Conservation (phyloP, 2,329 filamentous ascomycete genomes). For the Acephala macrosclerotiorum region DNA sequence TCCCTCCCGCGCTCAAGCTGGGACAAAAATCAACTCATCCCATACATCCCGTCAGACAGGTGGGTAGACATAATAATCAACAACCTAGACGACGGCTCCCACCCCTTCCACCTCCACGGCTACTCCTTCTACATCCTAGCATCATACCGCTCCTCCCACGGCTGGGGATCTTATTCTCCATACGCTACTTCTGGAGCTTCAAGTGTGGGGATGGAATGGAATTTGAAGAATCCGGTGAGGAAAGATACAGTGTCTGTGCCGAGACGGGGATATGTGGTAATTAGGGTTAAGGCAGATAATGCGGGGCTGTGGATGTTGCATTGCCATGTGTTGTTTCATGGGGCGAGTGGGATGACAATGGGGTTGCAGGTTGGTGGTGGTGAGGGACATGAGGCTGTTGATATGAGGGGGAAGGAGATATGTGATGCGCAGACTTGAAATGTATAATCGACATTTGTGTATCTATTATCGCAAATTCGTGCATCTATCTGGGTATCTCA, state of each 20-base stretch:
- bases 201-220: conserved; percentile 37
- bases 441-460: background rate
- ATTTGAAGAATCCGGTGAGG: conserved; percentile 53
- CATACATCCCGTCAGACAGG: conserved; percentile 39
- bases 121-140: conserved; percentile 56
- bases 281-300: conserved; percentile 58
- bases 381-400: conserved; percentile 15
- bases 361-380: conserved; percentile 28
- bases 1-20: conserved; percentile 46
- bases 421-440: conserved; percentile 3
- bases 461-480: background rate
- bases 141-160: conserved; percentile 29
- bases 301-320: conserved; percentile 60
- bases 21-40: conserved; percentile 51
- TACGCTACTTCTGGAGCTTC: conserved; percentile 20
- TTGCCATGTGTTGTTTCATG: conserved; percentile 52
- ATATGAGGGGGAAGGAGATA: background rate
- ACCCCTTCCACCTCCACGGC: conserved; percentile 63
- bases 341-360: conserved; percentile 53
- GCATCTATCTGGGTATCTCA: conserved; percentile 8
- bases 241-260: conserved; percentile 54
- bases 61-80: conserved; percentile 60
- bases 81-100: conserved; percentile 53
- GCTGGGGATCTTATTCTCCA: conserved; percentile 30
- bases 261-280: conserved; percentile 49